A percentile compares a stretch with the other conserved stretches of the same genome.
Evolutionary conservation across 345 rosid species (phyloP).

Genomic region (Bruguiera parviflora): DNA sequence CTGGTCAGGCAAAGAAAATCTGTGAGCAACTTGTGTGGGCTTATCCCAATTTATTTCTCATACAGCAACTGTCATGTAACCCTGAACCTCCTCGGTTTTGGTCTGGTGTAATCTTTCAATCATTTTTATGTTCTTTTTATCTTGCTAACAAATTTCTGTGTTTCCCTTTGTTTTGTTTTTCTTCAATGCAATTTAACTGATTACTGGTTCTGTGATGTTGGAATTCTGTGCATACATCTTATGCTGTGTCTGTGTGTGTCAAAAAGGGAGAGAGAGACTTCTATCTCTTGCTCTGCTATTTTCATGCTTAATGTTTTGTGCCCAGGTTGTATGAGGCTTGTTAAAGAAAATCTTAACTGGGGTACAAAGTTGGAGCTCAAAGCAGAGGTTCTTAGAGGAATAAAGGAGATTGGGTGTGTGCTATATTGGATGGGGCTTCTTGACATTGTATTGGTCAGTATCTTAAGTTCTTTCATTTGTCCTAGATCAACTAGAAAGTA

Average conservation of each 20-base stretch:
- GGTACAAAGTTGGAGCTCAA: constrained; percentile 85
- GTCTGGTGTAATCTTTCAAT: neutral
- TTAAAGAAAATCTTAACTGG: constrained; percentile 90
- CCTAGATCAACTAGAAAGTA: too few species aligned
- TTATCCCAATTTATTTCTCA: neutral
- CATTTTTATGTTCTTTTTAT: neutral
- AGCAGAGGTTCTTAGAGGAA: constrained; percentile 81
- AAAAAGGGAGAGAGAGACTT: neutral
- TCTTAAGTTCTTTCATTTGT: constrained; percentile 11
- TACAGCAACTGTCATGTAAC: neutral
- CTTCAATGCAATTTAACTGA: neutral
- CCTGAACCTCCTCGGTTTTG: too few species aligned
- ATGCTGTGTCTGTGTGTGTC: constrained; percentile 1
- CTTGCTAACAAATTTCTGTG: neutral
- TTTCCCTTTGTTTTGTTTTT: neutral
- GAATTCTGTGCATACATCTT: neutral
- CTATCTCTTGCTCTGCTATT: neutral
- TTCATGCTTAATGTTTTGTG: constrained; percentile 9
- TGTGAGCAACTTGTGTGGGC: neutral
- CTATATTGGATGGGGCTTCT: constrained; percentile 94
- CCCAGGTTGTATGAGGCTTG: constrained; percentile 90
- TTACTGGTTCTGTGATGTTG: neutral
- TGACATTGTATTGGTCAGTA: constrained; percentile 86
- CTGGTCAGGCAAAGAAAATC: neutral
- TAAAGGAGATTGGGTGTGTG: constrained; percentile 95